Evolutionary conservation across 192 early-diverging fungal genomes (phyloP), one percentile per base, ranked within the genome.

Genomic region (Entomortierella beljakovae): DNA sequence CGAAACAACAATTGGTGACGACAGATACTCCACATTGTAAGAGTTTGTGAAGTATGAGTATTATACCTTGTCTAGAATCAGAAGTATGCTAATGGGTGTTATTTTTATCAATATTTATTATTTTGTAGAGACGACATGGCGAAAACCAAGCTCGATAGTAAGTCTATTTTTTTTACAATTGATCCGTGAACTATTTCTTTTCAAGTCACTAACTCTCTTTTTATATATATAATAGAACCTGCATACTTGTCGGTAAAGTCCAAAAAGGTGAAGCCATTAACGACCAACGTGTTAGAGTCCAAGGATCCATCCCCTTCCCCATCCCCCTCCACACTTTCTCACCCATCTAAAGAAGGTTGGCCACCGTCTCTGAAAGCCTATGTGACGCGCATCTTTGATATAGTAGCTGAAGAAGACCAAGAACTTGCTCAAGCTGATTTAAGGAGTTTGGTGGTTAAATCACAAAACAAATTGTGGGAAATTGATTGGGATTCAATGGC

Each of bases 401-500:
- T 60, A 0, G 60, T 79, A 35, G 74, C 71, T 13, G 56, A 59
- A 8, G 79, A 85, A 20, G 75, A 83, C 37, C 72, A 61, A 10
- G 79, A 83, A 57, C 68, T 54, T 16, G 86, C 88, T 15, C 83
- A 90, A 70, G 61, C 59, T n/a, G 81, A 90, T 65, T 62, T 94
- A 26, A 89, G 82, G 62, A 59, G 57, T 1, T 32, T 93, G 51
- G 91, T 94, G 52, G 67, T 60, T 8, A 70, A 80, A 35, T 80
- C 84, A 33, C 81, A 86, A 31, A 9, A 33, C 7, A 83, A 68
- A 29, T 40, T 94, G 22, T 84, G 81, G 61, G 77, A 72, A 0
- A 87, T 88, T 1, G 89, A 94, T 66, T 95, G 94, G 94, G 84
- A 88, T 4, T 77, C 85, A n/a, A 87, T 90, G 85, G 69, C 70